A percentile compares a stretch with the other conserved stretches of the same genome.
phyloP scores from a whole-genome alignment of 352 stramenopile species.

The Pythium apleroticum region DNA sequence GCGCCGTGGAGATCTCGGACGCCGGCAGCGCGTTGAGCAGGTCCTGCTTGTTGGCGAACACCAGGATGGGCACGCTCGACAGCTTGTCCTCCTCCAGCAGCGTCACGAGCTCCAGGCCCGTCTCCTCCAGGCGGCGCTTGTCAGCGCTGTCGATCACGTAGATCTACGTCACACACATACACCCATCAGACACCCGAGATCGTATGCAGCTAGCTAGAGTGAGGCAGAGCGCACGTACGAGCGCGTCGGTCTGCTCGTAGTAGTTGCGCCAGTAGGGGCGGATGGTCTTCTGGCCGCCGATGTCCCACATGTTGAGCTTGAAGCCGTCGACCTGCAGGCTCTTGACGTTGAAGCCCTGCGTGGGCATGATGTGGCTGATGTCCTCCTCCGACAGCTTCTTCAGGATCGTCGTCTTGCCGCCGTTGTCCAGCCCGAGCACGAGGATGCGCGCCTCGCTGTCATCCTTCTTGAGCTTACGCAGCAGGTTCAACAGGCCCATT shows the following conservation, averaged over 20 bases:
- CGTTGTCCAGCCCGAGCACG: slow-evolving; percentile 95
- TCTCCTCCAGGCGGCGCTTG: slow-evolving; percentile 91
- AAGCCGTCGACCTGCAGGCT: slow-evolving; percentile 94
- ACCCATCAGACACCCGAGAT: background rate
- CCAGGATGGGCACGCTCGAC: slow-evolving; percentile 89
- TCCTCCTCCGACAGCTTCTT: slow-evolving; percentile 96
- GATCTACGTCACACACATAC: slow-evolving; percentile 45
- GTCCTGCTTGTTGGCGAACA: slow-evolving; percentile 98
- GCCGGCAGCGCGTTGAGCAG: slow-evolving; percentile 90
- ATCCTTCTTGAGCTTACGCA: slow-evolving; percentile 95
- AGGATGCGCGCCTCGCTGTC: slow-evolving; percentile 94
- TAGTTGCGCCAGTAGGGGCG: slow-evolving; percentile 99
- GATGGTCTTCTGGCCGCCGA: slow-evolving; percentile 99
- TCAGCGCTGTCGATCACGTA: slow-evolving; percentile 96
- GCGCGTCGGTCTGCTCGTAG: slow-evolving; percentile 96
- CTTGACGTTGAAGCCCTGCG: slow-evolving; percentile 97
- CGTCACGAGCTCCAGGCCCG: slow-evolving; percentile 90
- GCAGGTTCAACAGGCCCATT: slow-evolving; percentile 92
- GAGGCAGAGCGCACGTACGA: slow-evolving; percentile 39
- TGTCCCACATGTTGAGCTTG: slow-evolving; percentile 98
- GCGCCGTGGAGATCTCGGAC: slow-evolving; percentile 88
- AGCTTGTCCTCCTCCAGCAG: slow-evolving; percentile 95
- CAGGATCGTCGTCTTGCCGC: slow-evolving; percentile 96
- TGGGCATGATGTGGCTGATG: slow-evolving; percentile 93
- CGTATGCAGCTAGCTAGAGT: background rate